Evolutionary conservation across 345 rosid species (phyloP).

Genomic region (Rhizophora mangle): DNA sequence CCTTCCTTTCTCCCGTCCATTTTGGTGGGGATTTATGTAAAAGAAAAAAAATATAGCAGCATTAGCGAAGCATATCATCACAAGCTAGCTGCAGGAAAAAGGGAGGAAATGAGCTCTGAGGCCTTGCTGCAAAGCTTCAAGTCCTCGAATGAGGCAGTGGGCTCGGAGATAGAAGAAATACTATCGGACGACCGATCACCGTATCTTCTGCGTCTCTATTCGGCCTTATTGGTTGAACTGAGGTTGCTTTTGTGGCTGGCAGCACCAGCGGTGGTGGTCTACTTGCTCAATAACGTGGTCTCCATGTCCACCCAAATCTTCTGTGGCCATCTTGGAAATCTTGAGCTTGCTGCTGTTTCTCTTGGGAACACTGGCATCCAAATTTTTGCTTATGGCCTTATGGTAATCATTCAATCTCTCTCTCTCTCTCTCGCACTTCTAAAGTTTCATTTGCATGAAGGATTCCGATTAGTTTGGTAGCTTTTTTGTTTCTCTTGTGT

Average conservation of each 20-base stretch:
- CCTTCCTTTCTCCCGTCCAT: too few species aligned
- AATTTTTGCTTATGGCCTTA: slow-evolving; percentile 19
- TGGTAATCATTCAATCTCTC: slow-evolving; percentile 4
- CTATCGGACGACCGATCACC: slow-evolving; percentile 36
- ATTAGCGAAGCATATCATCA: too few species aligned
- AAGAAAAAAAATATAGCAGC: too few species aligned
- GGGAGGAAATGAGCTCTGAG: slow-evolving; percentile 6
- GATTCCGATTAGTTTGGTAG: too few species aligned
- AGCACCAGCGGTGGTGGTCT: slow-evolving; percentile 22
- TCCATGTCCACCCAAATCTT: slow-evolving; percentile 23
- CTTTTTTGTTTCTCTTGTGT: too few species aligned
- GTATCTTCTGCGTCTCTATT: slow-evolving; percentile 25
- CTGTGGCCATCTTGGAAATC: slow-evolving; percentile 25
- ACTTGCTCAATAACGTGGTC: slow-evolving; percentile 19
- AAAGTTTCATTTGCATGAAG: too few species aligned
- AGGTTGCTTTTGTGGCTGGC: slow-evolving; percentile 16
- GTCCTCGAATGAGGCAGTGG: slow-evolving; percentile 16
- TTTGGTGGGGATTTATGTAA: too few species aligned
- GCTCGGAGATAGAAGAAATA: slow-evolving; percentile 46
- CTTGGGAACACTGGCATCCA: slow-evolving; percentile 26
- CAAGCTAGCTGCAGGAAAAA: not conserved
- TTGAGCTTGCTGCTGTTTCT: slow-evolving; percentile 24
- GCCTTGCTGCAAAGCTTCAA: not conserved
- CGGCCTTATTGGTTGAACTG: slow-evolving; percentile 53
- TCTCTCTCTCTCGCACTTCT: not conserved